A percentile compares a stretch with the other conserved stretches of the same genome.
phyloP scores from a whole-genome alignment of 2,329 filamentous ascomycete genomes.

The Diaporthe citri region DNA sequence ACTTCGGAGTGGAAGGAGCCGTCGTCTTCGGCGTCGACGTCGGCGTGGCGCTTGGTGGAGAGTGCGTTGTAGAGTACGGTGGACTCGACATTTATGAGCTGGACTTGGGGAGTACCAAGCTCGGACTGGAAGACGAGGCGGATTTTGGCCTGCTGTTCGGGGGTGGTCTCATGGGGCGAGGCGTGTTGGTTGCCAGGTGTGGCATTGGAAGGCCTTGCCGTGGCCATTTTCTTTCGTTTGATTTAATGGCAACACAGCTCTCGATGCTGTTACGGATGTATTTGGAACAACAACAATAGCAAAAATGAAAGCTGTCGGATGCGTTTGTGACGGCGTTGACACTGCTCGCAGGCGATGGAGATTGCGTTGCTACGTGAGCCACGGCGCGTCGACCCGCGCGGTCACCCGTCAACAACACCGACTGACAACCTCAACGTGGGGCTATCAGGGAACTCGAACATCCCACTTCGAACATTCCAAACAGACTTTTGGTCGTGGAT shows the following conservation, averaged over 20 bases:
- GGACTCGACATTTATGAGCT: not conserved
- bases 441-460: not conserved
- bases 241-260: not conserved
- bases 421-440: not conserved
- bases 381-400: not conserved
- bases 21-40: slow-evolving; percentile 1
- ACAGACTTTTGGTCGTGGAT: not conserved
- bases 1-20: not conserved
- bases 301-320: not conserved
- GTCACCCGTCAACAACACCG: not conserved
- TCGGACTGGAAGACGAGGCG: slow-evolving; percentile 5
- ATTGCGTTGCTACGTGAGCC: not conserved
- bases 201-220: not conserved
- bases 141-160: not conserved
- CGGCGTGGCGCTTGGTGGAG: not conserved
- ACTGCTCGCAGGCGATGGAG: not conserved
- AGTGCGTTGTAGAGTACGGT: slow-evolving; percentile 7
- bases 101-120: not conserved
- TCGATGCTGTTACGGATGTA: not conserved
- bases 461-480: not conserved
- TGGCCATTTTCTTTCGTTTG: not conserved
- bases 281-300: not conserved
- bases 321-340: too few species aligned
- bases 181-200: not conserved
- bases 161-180: not conserved